Conservation (phyloP, 1,284 basidiomycete species). For the Hypsizygus ulmarius region DNA sequence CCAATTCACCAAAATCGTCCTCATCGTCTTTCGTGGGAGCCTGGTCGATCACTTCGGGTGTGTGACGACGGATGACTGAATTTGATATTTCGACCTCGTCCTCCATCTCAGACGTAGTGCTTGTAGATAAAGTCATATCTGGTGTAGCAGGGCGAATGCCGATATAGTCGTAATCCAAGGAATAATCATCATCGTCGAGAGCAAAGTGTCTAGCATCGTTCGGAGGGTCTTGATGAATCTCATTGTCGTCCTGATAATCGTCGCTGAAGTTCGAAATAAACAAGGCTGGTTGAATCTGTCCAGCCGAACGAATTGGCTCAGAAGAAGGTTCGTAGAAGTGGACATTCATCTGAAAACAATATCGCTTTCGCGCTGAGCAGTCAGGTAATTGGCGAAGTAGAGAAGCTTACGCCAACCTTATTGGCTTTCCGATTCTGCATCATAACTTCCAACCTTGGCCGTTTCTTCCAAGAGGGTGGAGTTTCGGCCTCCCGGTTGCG, state of each 20-base stretch:
- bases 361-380: background rate
- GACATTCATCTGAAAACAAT: background rate
- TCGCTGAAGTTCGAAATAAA: conserved; percentile 9
- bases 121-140: conserved; percentile 12
- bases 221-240: background rate
- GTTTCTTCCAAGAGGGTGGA: conserved; percentile 8
- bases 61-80: too few species aligned
- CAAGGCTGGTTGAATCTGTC: background rate
- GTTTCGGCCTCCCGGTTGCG: conserved; percentile 1
- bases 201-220: background rate
- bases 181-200: conserved; percentile 29
- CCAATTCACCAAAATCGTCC: conserved; percentile 42
- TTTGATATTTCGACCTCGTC: background rate
- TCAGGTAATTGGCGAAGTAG: background rate
- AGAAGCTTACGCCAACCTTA: conserved; percentile 1
- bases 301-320: too few species aligned
- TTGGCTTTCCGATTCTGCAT: background rate
- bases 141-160: conserved; percentile 26
- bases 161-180: conserved; percentile 33
- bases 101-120: background rate
- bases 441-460: conserved; percentile 1
- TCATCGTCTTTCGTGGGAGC: conserved; percentile 18
- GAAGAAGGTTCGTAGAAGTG: background rate
- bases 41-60: background rate
- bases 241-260: background rate